Conservation (phyloP, 2,329 filamentous ascomycete species). For the Allantophomopsis lycopodina region DNA sequence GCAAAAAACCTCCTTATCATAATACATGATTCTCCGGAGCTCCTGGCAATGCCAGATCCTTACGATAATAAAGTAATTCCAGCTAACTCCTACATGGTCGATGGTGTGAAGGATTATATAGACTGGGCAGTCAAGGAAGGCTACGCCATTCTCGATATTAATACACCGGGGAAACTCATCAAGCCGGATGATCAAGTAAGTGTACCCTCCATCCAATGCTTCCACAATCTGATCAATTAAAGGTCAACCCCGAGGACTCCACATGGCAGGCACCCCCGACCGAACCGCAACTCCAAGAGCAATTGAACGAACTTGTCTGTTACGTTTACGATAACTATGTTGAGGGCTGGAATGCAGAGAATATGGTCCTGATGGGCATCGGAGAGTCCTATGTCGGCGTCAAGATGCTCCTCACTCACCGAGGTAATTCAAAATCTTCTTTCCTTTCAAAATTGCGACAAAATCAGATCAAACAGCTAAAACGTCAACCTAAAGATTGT, state of each 20-base stretch:
- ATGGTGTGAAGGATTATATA: constrained; percentile 68
- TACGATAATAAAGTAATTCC: constrained; percentile 62
- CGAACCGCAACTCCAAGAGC: constrained; percentile 30
- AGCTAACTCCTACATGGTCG: constrained; percentile 84
- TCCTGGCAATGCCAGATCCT: constrained; percentile 52
- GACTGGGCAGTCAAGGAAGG: constrained; percentile 66
- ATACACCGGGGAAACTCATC: constrained; percentile 43
- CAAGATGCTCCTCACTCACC: constrained; percentile 64
- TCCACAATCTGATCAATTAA: too few species aligned
- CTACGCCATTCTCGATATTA: constrained; percentile 83
- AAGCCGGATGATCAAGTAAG: too few species aligned
- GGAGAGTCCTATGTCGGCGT: constrained; percentile 82
- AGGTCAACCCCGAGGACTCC: too few species aligned
- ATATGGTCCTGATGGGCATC: constrained; percentile 77
- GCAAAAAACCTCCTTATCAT: constrained; percentile 65
- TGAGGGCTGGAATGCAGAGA: constrained; percentile 57
- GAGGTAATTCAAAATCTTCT: constrained; percentile 35
- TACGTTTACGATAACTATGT: constrained; percentile 98
- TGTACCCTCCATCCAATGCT: too few species aligned
- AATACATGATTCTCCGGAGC: constrained; percentile 79
- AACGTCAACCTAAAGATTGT: constrained; percentile 29
- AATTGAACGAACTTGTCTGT: constrained; percentile 59
- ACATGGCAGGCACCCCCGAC: constrained; percentile 21
- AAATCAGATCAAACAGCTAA: too few species aligned
- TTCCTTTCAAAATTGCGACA: constrained; percentile 4